phyloP scores from a whole-genome alignment of 1,284 basidiomycete species.

The Bondarzewia mesenterica region DNA sequence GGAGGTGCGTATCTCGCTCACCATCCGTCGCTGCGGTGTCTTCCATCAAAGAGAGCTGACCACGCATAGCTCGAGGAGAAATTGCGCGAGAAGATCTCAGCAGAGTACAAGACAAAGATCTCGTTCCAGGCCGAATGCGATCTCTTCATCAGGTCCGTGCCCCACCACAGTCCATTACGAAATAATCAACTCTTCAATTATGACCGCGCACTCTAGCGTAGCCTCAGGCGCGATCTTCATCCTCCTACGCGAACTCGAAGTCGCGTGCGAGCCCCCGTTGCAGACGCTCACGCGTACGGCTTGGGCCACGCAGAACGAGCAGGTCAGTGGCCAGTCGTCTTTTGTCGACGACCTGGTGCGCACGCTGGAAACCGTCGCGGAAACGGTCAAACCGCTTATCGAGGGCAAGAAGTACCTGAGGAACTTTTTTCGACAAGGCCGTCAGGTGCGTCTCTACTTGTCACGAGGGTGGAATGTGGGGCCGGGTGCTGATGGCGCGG shows the following conservation, averaged over 20 bases:
- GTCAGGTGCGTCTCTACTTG: conserved; percentile 66
- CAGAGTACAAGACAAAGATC: conserved; percentile 70
- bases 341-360: conserved; percentile 74
- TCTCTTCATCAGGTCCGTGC: conserved; percentile 70
- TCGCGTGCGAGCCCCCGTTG: conserved; percentile 71
- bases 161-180: not conserved
- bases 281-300: conserved; percentile 64
- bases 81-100: conserved; percentile 74
- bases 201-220: conserved; percentile 40
- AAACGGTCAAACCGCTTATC: conserved; percentile 61
- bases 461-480: too few species aligned
- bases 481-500: too few species aligned
- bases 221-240: conserved; percentile 76
- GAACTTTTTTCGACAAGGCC: conserved; percentile 88
- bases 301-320: conserved; percentile 66
- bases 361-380: conserved; percentile 55
- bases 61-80: conserved; percentile 78
- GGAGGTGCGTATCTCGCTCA: conserved; percentile 62
- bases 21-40: not conserved
- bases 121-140: conserved; percentile 84
- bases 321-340: conserved; percentile 79
- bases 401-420: conserved; percentile 91
- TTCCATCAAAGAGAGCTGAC: not conserved
- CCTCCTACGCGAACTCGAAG: conserved; percentile 78
- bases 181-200: not conserved